phyloP scores from a whole-genome alignment of 1,284 basidiomycete genomes.

The Cutaneotrichosporon cavernicola region DNA sequence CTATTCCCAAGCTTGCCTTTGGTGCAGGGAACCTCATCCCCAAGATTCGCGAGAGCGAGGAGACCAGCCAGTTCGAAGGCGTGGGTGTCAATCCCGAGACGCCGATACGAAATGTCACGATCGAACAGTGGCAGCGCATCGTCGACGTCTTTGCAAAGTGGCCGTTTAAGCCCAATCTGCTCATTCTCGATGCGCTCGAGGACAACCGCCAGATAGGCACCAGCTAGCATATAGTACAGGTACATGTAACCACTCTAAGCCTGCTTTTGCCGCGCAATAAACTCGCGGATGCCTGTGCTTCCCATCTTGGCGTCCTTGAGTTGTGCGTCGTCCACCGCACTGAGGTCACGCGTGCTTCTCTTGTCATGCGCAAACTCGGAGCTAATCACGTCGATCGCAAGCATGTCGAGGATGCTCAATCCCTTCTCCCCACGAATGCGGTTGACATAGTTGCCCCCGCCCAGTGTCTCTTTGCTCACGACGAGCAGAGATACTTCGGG shows the following conservation, averaged over 20 bases:
- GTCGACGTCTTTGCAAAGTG: conserved; percentile 50
- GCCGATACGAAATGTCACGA: conserved; percentile 33
- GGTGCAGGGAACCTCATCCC: conserved; percentile 38
- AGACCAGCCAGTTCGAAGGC: conserved; percentile 25
- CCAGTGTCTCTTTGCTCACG: conserved; percentile 78
- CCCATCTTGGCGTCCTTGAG: conserved; percentile 80
- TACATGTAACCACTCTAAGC: conserved; percentile 11
- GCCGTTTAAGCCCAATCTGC: conserved; percentile 47
- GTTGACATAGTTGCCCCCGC: conserved; percentile 62
- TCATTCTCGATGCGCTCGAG: conserved; percentile 34
- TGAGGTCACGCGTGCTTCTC: conserved; percentile 30
- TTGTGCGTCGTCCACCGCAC: conserved; percentile 59
- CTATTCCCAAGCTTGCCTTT: conserved; percentile 52
- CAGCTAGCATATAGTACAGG: conserved; percentile 14
- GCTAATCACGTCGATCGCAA: conserved; percentile 84
- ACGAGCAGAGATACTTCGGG: conserved; percentile 80
- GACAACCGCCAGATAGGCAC: conserved; percentile 31
- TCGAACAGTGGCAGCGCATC: conserved; percentile 42
- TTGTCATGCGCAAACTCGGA: conserved; percentile 49
- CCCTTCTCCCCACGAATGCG: conserved; percentile 30
- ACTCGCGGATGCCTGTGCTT: conserved; percentile 81
- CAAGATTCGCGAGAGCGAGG: conserved; percentile 25
- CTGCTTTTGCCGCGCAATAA: conserved; percentile 58
- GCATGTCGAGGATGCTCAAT: conserved; percentile 65
- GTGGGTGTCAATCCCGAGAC: conserved; percentile 24